phyloP scores from a whole-genome alignment of 352 stramenopile species.

The Phytophthora cactorum region DNA sequence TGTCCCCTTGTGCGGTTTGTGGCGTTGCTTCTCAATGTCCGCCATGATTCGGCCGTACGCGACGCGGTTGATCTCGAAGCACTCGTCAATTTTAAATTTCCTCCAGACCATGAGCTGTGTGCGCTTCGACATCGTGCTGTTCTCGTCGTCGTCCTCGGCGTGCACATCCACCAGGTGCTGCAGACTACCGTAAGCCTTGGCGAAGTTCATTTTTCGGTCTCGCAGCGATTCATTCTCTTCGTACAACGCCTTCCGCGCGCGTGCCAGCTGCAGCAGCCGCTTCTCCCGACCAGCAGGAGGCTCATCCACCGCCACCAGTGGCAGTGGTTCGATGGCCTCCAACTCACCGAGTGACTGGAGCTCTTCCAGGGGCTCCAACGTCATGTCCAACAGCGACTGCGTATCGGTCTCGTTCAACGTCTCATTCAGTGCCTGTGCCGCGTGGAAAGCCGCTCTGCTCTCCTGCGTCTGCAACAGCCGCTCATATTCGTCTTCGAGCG shows the following conservation, averaged over 20 bases:
- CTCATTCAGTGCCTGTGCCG: slow-evolving; percentile 15
- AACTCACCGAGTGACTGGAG: slow-evolving; percentile 23
- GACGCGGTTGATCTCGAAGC: slow-evolving; percentile 46
- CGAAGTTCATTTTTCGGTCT: slow-evolving; percentile 40
- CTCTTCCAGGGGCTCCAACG: slow-evolving; percentile 32
- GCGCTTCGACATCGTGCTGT: slow-evolving; percentile 20
- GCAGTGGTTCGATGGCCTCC: slow-evolving; percentile 28
- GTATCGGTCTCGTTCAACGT: slow-evolving; percentile 23
- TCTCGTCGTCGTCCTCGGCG: slow-evolving; percentile 29
- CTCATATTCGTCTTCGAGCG: slow-evolving; percentile 54
- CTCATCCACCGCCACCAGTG: slow-evolving; percentile 14
- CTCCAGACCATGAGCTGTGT: slow-evolving; percentile 45
- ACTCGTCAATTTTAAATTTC: slow-evolving; percentile 51
- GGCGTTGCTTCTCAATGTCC: slow-evolving; percentile 44
- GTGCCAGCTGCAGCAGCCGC: slow-evolving; percentile 40
- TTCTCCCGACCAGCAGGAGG: slow-evolving; percentile 22
- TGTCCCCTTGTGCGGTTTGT: slow-evolving; percentile 37
- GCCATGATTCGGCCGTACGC: slow-evolving; percentile 43
- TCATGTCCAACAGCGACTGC: slow-evolving; percentile 32
- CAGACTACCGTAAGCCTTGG: slow-evolving; percentile 54
- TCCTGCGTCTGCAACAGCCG: slow-evolving; percentile 43
- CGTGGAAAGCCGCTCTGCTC: slow-evolving; percentile 16
- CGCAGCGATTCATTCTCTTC: slow-evolving; percentile 55
- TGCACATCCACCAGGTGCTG: slow-evolving; percentile 54
- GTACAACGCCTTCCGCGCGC: slow-evolving; percentile 44